Percentiles rank a stretch among this genome's conserved stretches.
Evolutionary conservation across 352 stramenopile genomes (phyloP).

Genomic region (Albugo laibachii): DNA sequence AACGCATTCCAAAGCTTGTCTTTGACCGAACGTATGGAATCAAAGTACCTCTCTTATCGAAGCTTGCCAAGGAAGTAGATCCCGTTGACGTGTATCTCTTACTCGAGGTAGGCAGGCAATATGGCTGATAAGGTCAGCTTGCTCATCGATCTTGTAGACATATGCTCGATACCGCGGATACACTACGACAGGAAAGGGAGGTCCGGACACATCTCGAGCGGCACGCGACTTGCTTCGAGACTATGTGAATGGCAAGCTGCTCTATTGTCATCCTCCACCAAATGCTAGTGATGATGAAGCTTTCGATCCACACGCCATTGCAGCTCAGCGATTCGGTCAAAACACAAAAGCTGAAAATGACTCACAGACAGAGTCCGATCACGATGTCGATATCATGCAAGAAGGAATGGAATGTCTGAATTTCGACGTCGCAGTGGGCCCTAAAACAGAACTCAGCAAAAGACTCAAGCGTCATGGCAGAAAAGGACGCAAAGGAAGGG

Average conservation of each 20-base stretch:
- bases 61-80: slow-evolving; percentile 48
- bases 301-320: slow-evolving; percentile 62
- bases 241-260: slow-evolving; percentile 93
- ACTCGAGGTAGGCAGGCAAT: slow-evolving; percentile 23
- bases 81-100: slow-evolving; percentile 61
- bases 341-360: slow-evolving; percentile 6
- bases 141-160: slow-evolving; percentile 12
- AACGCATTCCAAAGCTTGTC: slow-evolving; percentile 88
- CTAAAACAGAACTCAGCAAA: slow-evolving; percentile 58
- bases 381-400: slow-evolving; percentile 5
- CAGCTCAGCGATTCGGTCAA: slow-evolving; percentile 20
- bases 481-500: slow-evolving; percentile 89
- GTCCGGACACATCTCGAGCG: slow-evolving; percentile 87
- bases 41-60: slow-evolving; percentile 44
- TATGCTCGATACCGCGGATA: slow-evolving; percentile 80
- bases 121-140: not conserved
- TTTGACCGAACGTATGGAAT: slow-evolving; percentile 96
- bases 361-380: slow-evolving; percentile 5
- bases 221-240: slow-evolving; percentile 93
- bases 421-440: slow-evolving; percentile 50
- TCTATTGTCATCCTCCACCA: slow-evolving; percentile 93
- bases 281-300: slow-evolving; percentile 23
- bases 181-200: slow-evolving; percentile 86
- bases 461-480: slow-evolving; percentile 87
- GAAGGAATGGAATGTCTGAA: slow-evolving; percentile 19